Percentiles rank a stretch among this genome's conserved stretches.
These are phyloP conservation scores for Hyphopichia buzzinii DNA, from an alignment of 1,139 yeast genomes.

Conservation along the genomic window DNA sequence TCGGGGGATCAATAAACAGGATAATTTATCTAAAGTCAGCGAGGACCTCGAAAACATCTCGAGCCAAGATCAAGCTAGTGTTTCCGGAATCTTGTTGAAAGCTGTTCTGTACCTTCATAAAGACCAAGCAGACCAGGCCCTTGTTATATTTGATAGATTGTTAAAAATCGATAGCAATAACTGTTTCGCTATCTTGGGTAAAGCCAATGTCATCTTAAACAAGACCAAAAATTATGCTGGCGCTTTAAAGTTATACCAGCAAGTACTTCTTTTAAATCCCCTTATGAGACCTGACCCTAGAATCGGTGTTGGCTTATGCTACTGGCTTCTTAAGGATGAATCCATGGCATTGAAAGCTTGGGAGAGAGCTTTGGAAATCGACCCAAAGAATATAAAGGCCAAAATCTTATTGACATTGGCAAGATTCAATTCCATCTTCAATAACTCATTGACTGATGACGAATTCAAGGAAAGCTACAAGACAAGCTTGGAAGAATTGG, in stretches of 20 bases:
- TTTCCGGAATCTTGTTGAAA: constrained; percentile 56
- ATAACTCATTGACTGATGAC: constrained; percentile 56
- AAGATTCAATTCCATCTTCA: constrained; percentile 64
- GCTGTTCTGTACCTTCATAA: constrained; percentile 50
- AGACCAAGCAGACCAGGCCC: constrained; percentile 61
- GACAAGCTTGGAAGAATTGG: constrained; percentile 37
- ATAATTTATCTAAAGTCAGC: constrained; percentile 22
- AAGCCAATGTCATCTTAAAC: constrained; percentile 75
- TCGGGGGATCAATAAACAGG: constrained; percentile 24
- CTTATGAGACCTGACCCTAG: constrained; percentile 86
- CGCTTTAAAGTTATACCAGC: constrained; percentile 82
- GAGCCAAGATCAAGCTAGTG: constrained; percentile 13
- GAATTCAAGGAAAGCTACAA: constrained; percentile 53
- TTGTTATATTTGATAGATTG: constrained; percentile 58
- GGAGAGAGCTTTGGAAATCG: constrained; percentile 73
- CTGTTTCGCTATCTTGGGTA: constrained; percentile 76
- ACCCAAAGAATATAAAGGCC: constrained; percentile 61
- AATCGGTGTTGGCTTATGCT: constrained; percentile 91
- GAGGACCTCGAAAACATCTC: constrained; percentile 17
- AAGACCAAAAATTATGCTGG: constrained; percentile 65
- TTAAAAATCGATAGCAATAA: constrained; percentile 53
- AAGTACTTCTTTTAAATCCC: constrained; percentile 74
- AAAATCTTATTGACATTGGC: constrained; percentile 66
- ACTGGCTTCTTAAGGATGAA: constrained; percentile 81
- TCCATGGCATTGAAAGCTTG: constrained; percentile 78